These are phyloP conservation scores for Aspergillus uvarum DNA, from an alignment of 2,329 filamentous ascomycete species.

Conservation along the genomic window DNA sequence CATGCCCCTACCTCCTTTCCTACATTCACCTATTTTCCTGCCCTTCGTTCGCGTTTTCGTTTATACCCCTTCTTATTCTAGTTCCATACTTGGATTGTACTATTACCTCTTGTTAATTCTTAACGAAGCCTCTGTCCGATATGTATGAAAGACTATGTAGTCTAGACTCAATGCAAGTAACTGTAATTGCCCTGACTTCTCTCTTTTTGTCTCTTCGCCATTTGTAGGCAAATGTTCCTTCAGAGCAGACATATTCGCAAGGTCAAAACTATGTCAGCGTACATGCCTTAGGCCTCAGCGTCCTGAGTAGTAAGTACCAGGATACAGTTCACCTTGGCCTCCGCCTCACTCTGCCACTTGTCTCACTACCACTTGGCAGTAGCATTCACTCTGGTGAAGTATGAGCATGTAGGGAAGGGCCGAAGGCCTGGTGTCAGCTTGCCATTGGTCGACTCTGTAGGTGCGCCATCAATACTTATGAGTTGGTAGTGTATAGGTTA, in stretches of 20 bases:
- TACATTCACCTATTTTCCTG: conserved; percentile 6
- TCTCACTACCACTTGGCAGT: not conserved
- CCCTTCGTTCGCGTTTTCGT: conserved; percentile 16
- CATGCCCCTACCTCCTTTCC: conserved; percentile 2
- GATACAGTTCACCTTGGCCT: not conserved
- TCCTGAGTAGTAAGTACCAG: not conserved
- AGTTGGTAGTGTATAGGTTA: too few relatives aligned
- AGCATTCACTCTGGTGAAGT: not conserved
- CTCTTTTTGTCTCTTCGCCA: not conserved
- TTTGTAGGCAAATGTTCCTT: not conserved
- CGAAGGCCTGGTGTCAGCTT: too few relatives aligned
- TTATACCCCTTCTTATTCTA: conserved; percentile 24
- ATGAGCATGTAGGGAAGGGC: too few relatives aligned
- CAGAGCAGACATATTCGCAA: too few relatives aligned
- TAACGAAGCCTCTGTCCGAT: conserved; percentile 20
- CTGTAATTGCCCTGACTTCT: not conserved
- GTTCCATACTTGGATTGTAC: conserved; percentile 19
- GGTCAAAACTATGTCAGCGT: too few relatives aligned
- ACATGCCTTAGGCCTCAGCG: not conserved
- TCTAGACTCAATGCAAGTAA: not conserved
- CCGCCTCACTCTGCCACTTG: not conserved
- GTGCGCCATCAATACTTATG: too few relatives aligned
- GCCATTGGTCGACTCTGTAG: too few relatives aligned
- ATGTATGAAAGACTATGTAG: not conserved
- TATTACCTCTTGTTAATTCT: conserved; percentile 17